Evolutionary conservation across 2,329 filamentous ascomycete genomes (phyloP), one percentile per base, ranked within the genome.

Genomic region (Pseudopyrenochaeta lycopersici): DNA sequence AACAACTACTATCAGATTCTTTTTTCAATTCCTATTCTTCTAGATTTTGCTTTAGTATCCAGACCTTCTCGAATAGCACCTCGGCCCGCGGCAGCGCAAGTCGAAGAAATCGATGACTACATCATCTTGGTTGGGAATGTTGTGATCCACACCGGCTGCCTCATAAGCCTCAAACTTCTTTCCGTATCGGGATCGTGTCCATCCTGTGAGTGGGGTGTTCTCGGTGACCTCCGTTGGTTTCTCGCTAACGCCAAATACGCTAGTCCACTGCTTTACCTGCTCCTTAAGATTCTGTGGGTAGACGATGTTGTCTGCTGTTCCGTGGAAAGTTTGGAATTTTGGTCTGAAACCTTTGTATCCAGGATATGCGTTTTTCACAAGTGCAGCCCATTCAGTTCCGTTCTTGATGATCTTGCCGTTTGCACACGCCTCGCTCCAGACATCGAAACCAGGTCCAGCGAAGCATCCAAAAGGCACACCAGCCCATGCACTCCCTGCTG

Each of bases 401-500:
- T 54, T 68, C 56, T 68, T 71, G 49, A 71, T 60, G 38, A 71
- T 67, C 46, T 68, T 68, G 17, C 71, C 71, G 0, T 58, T 70
- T 20, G 71, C 70, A 35, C 71, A 74, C 0, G 58, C 64, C 38
- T 70, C 67, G 50, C 58, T 72, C 71, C 71, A 74, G 3, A 68
- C 66, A 7, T 47, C 70, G 46, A 57, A 74, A 1, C 70, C 70
- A 46, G 67, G 40, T 2, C 68, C 72, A 3, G 70, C 67, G 39
- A 67, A 75, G 36, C 73, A 76, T 1, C 72, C 73, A 35, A 75
- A 75, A n/a, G 71, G 51, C 2, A 74, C 71, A 15, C 71, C 70
- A 1, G 71, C 71, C 61, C 63, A 73, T 12, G 67, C 71, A 46
- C 68, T 72, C 14, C 71, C 71, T 7, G 68, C 71, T 2, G 71